Evolutionary conservation across 345 rosid species (phyloP), one percentile per base, ranked within the genome.

Genomic region (Ricinus communis): DNA sequence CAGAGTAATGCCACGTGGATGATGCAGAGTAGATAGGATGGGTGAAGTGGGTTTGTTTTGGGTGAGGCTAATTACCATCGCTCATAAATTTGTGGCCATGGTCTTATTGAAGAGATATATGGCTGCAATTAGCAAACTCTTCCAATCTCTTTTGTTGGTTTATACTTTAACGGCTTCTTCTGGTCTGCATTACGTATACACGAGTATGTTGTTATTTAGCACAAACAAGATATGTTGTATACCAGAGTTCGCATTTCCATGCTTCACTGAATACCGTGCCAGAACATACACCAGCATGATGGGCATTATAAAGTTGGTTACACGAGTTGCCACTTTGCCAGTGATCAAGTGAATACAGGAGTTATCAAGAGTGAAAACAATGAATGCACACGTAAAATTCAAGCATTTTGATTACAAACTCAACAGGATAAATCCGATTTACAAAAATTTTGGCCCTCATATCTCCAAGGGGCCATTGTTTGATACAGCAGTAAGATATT

Each of bases 1-100:
- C 65, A 5, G 45, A 4, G 67, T 62, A 0, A 12, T 50, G 85
- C 63, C 87, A 86, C 71, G 82, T 84, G 85, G 86, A 61, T 9
- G 54, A 18, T 74, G 74, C 0, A 27, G 73, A 72, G 71, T 38
- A 66, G 81, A 72, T 73, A 54, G 82, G 71, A 59, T 25, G 64
- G 62, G 72, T 62, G 41, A 55, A 79, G 4, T 71, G 67, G 72
- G 46, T 49, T 14, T 18, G 0, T 24, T 43, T 4, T 4, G 72
- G 71, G 62, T 50, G 80, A 66, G 79, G 56, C 49, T 63, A 59
- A 79, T 75, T 57, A 65, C 66, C 50, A 72, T 85, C 87, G 53
- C 82, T 65, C 81, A 77, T 69, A 67, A 73, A 57, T 72, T 56
- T 82, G 87, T 73, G 89, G 87, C 79, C 76, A 55, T 75, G 79